phyloP scores from a whole-genome alignment of 352 stramenopile genomes.

The Phytophthora tubulina region DNA sequence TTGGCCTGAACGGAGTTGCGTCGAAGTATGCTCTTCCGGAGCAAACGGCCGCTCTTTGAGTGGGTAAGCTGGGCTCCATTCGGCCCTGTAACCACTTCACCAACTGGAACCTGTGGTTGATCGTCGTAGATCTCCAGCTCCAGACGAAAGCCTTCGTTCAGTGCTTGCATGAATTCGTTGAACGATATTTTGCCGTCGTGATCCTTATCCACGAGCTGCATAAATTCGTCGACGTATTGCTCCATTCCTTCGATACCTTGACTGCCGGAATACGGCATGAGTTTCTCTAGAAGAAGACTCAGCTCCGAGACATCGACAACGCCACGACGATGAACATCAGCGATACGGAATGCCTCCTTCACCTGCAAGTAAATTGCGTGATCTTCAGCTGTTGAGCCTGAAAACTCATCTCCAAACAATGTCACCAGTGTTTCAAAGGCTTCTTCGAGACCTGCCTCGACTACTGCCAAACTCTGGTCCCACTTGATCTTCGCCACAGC shows the following conservation, averaged over 20 bases:
- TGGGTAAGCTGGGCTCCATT: conserved; percentile 17
- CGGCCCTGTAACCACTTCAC: conserved; percentile 18
- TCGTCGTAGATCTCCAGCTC: conserved; percentile 82
- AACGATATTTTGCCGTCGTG: conserved; percentile 79
- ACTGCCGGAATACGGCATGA: conserved; percentile 63
- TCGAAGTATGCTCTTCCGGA: conserved; percentile 27
- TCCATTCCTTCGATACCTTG: conserved; percentile 60
- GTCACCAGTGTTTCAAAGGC: conserved; percentile 66
- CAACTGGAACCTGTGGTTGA: conserved; percentile 35
- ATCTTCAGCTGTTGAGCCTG: conserved; percentile 56
- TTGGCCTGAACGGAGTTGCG: conserved; percentile 27
- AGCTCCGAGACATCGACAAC: conserved; percentile 73
- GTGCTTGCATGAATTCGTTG: conserved; percentile 80
- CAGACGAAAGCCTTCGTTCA: conserved; percentile 76
- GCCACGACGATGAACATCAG: conserved; percentile 67
- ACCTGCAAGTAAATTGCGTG: conserved; percentile 82
- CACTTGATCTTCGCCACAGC: conserved; percentile 45
- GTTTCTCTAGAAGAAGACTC: conserved; percentile 65
- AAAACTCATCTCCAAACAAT: conserved; percentile 75
- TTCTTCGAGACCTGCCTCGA: conserved; percentile 58
- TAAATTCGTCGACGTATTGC: conserved; percentile 82
- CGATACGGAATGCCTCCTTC: conserved; percentile 77
- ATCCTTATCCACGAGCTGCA: conserved; percentile 75
- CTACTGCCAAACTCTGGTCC: conserved; percentile 54
- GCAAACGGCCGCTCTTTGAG: conserved; percentile 25